Evolutionary conservation across 805 yeast genomes (phyloP).

Genomic region (Saccharomycopsis sp.): DNA sequence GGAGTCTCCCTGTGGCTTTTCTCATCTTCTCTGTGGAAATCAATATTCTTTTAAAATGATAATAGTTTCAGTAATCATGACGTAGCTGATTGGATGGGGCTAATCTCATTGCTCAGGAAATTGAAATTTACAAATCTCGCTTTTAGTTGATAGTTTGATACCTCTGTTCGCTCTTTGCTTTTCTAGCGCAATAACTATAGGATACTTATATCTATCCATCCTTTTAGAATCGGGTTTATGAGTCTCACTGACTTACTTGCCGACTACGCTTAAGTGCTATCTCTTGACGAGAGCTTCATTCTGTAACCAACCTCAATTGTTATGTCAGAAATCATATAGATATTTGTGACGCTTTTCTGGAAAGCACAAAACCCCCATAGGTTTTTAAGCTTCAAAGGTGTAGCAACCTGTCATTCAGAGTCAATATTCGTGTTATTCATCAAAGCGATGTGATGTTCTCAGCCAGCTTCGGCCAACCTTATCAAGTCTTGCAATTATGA

Average conservation of each 20-base stretch:
- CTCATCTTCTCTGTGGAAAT: not conserved
- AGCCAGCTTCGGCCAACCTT: not conserved
- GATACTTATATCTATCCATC: no score
- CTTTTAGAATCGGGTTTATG: no score
- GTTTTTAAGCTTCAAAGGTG: not conserved
- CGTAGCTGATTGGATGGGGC: not conserved
- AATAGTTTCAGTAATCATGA: not conserved
- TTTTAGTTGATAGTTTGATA: not conserved
- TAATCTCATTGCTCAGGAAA: not conserved
- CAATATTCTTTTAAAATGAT: not conserved
- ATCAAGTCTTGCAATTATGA: not conserved
- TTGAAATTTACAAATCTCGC: not conserved
- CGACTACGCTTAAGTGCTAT: no score
- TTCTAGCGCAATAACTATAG: no score
- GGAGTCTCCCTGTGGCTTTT: not conserved
- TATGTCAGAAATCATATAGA: no score
- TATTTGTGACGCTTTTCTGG: not conserved
- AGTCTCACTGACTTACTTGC: no score
- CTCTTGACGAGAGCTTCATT: no score
- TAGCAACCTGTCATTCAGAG: not conserved
- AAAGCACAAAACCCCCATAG: not conserved
- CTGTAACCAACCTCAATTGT: not conserved
- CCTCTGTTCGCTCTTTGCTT: no score
- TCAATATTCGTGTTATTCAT: not conserved
- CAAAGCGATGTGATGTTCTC: not conserved